Base-by-base conservation (phyloP, 2,329 filamentous ascomycete genomes). In the Xylaria sp. region DNA sequence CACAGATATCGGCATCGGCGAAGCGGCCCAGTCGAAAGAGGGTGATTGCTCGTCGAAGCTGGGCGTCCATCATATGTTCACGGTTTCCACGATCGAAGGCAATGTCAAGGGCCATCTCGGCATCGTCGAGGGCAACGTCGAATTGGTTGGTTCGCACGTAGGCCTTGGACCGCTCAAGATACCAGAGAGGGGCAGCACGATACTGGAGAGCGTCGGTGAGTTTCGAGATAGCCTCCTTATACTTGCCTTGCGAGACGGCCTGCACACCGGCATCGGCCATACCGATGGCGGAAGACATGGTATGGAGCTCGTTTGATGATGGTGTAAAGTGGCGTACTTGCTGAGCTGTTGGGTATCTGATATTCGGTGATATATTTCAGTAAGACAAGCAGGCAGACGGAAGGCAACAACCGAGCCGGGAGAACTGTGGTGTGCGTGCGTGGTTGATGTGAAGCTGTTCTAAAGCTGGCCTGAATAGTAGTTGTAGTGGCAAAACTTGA, bases 161-260 rank as follows among this genome's bases (percentile, higher is more conserved):
- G 47, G 93, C 93, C 50, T 90, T 93, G 4, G 93, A 92, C 23
- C 95, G 93, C 73, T 92, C 90, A 71, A 96, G 88, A 70, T 95
- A 91, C 88, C 96, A 98, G 58, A 87, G 82, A 1, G 93, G 92
- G 2, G 92, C 93, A 47, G 83, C 84, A 0, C 91, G 89, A 13
- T 84, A 84, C 69, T 88, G 82, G 40, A 97, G 83, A 6, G 93
- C 93, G 47, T 83, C 80, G 8, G 91, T 91, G 71, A 92, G 91
- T 74, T 90, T 86, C 42, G 83, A 79, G 73, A 97, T 87, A 53
- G 93, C 94, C 55, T 85, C 84, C 5, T 85, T 82, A 79, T 89
- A 95, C 69, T 94, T 86, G 60, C 86, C 86, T 9, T 81, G 83
- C 32, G 87, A 82, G 66, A 93, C 85, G 65, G 93, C 86, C 44